Conservation (phyloP, 2,329 filamentous ascomycete genomes). For the Fusarium phyllophilum region DNA sequence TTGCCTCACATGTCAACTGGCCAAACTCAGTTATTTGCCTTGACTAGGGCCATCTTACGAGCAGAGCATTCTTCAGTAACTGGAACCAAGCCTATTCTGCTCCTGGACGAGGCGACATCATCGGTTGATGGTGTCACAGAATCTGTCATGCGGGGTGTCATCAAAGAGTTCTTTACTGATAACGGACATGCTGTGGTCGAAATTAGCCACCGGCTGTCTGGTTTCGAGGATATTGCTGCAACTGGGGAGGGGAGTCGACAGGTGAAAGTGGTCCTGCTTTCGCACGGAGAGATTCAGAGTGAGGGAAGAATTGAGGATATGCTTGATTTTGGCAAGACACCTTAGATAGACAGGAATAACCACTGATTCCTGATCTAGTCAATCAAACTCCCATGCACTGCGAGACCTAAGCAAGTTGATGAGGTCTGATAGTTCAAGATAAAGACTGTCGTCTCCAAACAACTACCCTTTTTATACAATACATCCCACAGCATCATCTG, state of each 20-base stretch:
- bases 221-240: too few species aligned
- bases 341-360: neutral
- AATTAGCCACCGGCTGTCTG: neutral
- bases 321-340: neutral
- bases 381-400: accelerated
- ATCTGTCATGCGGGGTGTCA: neutral
- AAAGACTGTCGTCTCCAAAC: neutral
- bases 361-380: neutral
- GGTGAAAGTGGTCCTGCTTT: neutral
- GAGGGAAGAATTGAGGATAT: neutral
- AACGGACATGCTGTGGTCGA: neutral
- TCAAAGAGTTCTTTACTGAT: neutral
- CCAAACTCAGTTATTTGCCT: neutral
- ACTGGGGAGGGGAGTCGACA: accelerated
- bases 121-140: neutral
- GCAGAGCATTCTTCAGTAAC: neutral
- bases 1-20: neutral
- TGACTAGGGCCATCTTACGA: neutral
- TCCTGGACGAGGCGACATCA: neutral
- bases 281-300: neutral
- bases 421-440: neutral
- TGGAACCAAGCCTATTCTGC: neutral
- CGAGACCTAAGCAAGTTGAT: neutral
- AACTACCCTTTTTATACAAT: neutral
- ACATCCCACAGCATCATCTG: neutral